phyloP scores from a whole-genome alignment of 371 early-diverging fungal genomes.

The Nematocida sp. region DNA sequence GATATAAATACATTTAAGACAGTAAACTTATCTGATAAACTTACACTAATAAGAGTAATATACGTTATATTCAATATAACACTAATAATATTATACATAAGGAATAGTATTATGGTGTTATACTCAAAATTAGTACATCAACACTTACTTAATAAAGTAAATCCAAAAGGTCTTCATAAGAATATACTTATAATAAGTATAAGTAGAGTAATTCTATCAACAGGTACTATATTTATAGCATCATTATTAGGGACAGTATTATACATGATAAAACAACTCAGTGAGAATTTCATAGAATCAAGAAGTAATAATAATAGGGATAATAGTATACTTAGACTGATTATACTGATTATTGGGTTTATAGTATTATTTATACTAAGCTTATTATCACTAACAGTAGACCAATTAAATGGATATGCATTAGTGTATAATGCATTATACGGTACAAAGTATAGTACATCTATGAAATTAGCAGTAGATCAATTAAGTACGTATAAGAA shows the following conservation, averaged over 20 bases:
- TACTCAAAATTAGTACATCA: background rate
- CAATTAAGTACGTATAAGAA: background rate
- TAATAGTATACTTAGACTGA: no score
- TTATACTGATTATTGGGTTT: background rate
- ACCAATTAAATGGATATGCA: background rate
- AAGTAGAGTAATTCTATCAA: background rate
- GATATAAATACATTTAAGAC: background rate
- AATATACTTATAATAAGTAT: background rate
- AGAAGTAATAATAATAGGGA: background rate
- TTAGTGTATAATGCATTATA: constrained; percentile 6
- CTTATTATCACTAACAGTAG: background rate
- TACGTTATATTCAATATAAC: background rate
- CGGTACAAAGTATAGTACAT: background rate
- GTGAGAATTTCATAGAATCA: background rate
- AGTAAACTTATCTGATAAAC: background rate
- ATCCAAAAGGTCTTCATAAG: background rate
- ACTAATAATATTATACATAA: background rate
- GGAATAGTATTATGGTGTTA: background rate
- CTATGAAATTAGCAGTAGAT: background rate
- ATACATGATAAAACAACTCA: background rate
- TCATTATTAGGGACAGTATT: background rate
- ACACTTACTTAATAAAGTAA: background rate
- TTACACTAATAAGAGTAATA: background rate
- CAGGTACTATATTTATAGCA: constrained; percentile 7
- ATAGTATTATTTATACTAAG: background rate